Conservation (phyloP, 352 stramenopile species). For the Phytopythium boreale region DNA sequence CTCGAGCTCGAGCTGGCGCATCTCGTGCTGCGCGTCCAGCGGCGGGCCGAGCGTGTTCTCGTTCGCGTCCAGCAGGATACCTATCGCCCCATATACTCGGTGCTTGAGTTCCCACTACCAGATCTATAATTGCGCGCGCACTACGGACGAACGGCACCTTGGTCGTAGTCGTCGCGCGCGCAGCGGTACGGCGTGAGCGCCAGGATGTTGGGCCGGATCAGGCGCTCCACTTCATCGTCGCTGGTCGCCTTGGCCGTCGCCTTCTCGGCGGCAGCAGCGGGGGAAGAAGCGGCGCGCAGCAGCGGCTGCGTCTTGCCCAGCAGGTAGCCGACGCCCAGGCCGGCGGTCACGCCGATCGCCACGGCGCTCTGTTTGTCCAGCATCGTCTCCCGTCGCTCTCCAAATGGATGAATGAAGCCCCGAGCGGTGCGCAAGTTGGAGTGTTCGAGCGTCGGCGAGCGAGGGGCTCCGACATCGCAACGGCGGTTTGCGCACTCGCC, state of each 20-base stretch:
- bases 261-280: background rate
- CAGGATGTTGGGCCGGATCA: conserved; percentile 97
- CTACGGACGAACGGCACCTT: conserved; percentile 33
- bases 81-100: conserved; percentile 22
- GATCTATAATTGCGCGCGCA: background rate
- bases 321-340: conserved; percentile 65
- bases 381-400: conserved; percentile 9
- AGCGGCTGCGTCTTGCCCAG: conserved; percentile 48
- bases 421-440: background rate
- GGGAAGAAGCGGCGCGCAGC: conserved; percentile 3
- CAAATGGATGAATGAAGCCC: background rate
- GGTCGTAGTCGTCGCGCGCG: conserved; percentile 95
- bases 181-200: conserved; percentile 96
- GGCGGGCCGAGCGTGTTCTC: conserved; percentile 96
- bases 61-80: conserved; percentile 97
- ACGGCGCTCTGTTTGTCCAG: conserved; percentile 74
- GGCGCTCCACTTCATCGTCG: conserved; percentile 61
- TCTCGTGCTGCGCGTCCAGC: conserved; percentile 64
- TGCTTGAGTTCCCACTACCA: background rate
- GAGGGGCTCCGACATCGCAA: background rate
- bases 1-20: conserved; percentile 84
- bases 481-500: conserved; percentile 1
- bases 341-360: conserved; percentile 55
- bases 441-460: background rate
- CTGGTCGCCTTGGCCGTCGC: background rate